Conservation (phyloP, 1,139 yeast genomes). For the Zygosaccharomyces sapae region DNA sequence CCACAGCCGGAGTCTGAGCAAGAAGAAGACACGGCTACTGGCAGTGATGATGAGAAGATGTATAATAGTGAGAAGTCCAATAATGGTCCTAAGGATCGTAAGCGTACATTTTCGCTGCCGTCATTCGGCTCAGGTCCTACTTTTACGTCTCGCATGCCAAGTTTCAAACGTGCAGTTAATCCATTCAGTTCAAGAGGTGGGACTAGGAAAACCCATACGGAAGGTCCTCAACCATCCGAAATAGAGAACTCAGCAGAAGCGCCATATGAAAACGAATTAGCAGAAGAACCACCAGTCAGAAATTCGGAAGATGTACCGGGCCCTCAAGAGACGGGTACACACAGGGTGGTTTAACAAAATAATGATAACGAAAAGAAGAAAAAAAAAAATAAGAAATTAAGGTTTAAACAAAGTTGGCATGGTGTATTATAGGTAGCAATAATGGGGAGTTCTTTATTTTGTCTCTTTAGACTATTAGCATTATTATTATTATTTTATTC, state of each 20-base stretch:
- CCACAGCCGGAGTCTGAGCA: conserved; percentile 6
- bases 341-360: conserved; percentile 1
- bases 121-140: conserved; percentile 4
- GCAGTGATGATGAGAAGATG: conserved; percentile 3
- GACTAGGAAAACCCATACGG: background rate
- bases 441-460: too few relatives aligned
- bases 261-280: conserved; percentile 2
- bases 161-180: background rate
- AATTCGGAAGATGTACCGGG: background rate
- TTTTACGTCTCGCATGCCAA: conserved; percentile 4
- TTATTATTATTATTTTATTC: too few relatives aligned
- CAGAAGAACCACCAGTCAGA: background rate
- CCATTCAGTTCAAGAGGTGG: conserved; percentile 1
- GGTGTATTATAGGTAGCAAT: too few relatives aligned
- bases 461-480: too few relatives aligned
- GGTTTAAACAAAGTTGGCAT: background rate
- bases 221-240: conserved; percentile 1
- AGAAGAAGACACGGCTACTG: conserved; percentile 3
- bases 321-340: background rate
- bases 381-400: background rate
- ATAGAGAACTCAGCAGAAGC: conserved; percentile 1
- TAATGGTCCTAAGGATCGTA: background rate
- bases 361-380: background rate
- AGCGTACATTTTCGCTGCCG: conserved; percentile 5
- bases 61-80: conserved; percentile 2